Conservation (phyloP, 2,329 filamentous ascomycete genomes). For the Scytalidium sp. region DNA sequence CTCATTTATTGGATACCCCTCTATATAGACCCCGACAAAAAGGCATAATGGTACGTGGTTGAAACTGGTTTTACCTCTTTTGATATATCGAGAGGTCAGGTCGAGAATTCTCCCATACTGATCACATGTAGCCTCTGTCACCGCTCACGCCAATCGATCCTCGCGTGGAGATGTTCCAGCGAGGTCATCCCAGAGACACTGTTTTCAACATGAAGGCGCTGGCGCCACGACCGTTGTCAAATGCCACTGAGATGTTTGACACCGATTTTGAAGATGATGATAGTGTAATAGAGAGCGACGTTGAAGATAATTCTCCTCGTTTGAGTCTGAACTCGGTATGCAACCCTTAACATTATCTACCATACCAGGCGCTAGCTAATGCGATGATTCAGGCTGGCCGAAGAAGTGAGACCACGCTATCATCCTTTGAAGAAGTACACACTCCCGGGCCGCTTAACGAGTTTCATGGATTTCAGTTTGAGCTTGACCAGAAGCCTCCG, state of each 20-base stretch:
- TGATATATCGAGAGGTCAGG: background rate
- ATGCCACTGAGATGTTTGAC: constrained; percentile 75
- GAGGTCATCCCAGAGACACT: constrained; percentile 47
- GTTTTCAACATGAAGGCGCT: constrained; percentile 58
- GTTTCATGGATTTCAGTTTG: constrained; percentile 59
- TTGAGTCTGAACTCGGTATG: constrained; percentile 71
- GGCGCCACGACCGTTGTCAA: constrained; percentile 60
- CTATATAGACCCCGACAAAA: constrained; percentile 2
- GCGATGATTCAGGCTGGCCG: constrained; percentile 54
- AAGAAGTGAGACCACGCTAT: constrained; percentile 80
- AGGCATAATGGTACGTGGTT: constrained; percentile 22
- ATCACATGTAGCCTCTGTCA: constrained; percentile 20
- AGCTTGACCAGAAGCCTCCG: constrained; percentile 54
- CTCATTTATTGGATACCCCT: constrained; percentile 19
- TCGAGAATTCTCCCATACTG: constrained; percentile 10
- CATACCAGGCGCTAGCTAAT: constrained; percentile 15
- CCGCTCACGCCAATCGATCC: constrained; percentile 25
- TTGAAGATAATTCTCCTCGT: constrained; percentile 62
- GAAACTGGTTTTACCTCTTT: too few relatives aligned
- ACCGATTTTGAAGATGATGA: constrained; percentile 67
- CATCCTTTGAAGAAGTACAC: constrained; percentile 78
- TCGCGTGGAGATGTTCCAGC: constrained; percentile 41
- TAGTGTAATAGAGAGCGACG: constrained; percentile 49
- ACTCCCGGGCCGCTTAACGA: constrained; percentile 70
- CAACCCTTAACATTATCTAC: constrained; percentile 11